Base-by-base conservation (phyloP, 208 protist genomes). In the Zelonia costaricensis region DNA sequence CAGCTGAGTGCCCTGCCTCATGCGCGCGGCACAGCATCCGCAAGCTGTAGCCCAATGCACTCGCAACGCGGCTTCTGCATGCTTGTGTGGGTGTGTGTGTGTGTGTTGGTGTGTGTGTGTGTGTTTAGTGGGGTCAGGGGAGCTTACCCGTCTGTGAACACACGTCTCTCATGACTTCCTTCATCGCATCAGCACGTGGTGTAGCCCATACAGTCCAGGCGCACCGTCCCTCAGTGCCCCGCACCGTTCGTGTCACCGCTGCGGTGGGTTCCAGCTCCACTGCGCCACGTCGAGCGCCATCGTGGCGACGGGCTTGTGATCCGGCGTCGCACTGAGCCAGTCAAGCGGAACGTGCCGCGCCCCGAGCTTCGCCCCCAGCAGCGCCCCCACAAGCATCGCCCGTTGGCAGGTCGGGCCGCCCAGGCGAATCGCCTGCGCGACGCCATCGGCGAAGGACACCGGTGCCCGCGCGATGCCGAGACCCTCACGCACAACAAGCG, bases 251-350 rank as follows among this genome's bases (percentile, higher is more conserved):
- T 22, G 6, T 78, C 56, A 90, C 40, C 78, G 70, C 38, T 77
- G 80, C 9, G 86, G 76, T 15, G 90, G 85, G 54, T 96, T 96
- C 86, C 86, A 96, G 35, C 75, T 68, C 76, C 84, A 92, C 74
- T 96, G 91, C 9, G 87, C 83, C 13, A 94, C 64, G 58, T 92
- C 80, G 23, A 93, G 58, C 25, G 91, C 78, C 63, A 82, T 56
- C 13, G 84, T 94, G 36, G 73, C 63, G 28, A 96, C 69, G 4
- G 78, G 51, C 47, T 72, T 69, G 62, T 91, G 69, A 33, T 88
- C 82, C 4, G 56, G 58, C 16, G 84, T 93, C 18, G 91, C 85
- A 54, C 71, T 92, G 16, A 96, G 44, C 87, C 91, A 96, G 30
- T 63, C 62, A 23, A 68, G 43, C 20, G 91, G 85, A 22, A 96